Conservation (phyloP, 75 land plant species). For the Sequoia sempervirens region DNA sequence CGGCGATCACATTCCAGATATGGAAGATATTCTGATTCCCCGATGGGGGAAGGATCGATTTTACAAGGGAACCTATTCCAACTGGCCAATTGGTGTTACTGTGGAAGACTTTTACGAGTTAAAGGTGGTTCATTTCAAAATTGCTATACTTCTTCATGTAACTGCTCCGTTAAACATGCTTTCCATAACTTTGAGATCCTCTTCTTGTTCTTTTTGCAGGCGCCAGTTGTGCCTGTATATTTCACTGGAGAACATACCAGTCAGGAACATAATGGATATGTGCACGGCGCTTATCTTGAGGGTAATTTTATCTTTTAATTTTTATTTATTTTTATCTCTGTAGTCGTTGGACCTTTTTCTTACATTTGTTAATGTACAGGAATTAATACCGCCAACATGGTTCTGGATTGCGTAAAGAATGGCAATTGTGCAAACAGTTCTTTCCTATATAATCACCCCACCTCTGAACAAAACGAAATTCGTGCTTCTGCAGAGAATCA, state of each 20-base stretch:
- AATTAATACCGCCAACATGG: too few relatives aligned
- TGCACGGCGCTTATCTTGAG: constrained; percentile 54
- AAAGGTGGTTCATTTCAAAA: constrained; percentile 10
- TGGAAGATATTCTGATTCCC: constrained; percentile 60
- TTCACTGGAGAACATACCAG: constrained; percentile 69
- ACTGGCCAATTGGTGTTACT: constrained; percentile 42
- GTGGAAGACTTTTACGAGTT: constrained; percentile 18
- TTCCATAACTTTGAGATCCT: too few relatives aligned
- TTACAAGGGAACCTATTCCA: constrained; percentile 16
- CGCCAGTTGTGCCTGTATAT: constrained; percentile 47
- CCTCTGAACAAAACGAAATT: too few relatives aligned
- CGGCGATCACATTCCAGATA: constrained; percentile 58
- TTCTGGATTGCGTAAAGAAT: too few relatives aligned
- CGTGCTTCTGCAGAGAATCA: too few relatives aligned
- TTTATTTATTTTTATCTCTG: too few relatives aligned
- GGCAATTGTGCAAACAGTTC: too few relatives aligned
- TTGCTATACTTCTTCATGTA: too few relatives aligned
- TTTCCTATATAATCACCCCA: too few relatives aligned
- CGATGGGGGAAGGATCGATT: constrained; percentile 34
- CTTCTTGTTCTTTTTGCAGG: constrained; percentile 18
- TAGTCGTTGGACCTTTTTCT: too few relatives aligned
- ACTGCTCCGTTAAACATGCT: too few relatives aligned
- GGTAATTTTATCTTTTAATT: constrained; percentile 15
- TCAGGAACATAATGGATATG: constrained; percentile 55
- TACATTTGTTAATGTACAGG: not conserved